A percentile compares a stretch with the other conserved stretches of the same genome.
Evolutionary conservation across 75 land plant species (phyloP).

Genomic region (Cupressus sempervirens): DNA sequence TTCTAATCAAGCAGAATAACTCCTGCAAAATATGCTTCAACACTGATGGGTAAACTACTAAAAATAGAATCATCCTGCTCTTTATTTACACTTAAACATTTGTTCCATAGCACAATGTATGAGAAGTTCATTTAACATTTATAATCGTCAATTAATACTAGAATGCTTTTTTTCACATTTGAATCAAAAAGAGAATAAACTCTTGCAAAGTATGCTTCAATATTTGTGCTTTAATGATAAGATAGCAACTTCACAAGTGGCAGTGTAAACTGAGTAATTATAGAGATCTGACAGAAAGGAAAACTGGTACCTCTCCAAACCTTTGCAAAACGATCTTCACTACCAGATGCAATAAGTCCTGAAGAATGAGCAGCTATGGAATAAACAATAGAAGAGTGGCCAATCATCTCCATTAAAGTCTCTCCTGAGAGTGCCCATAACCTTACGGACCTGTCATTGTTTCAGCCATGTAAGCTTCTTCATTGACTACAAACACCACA

Average conservation of each 20-base stretch:
- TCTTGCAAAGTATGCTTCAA: neutral
- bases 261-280: neutral
- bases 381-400: slow-evolving; percentile 94
- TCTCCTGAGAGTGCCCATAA: slow-evolving; percentile 89
- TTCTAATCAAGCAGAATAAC: neutral
- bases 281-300: neutral
- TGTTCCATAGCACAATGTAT: neutral
- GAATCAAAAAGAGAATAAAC: neutral
- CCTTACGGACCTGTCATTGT: slow-evolving; percentile 58
- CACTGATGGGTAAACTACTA: neutral
- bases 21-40: neutral
- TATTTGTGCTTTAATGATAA: neutral
- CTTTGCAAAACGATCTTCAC: slow-evolving; percentile 92
- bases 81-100: neutral
- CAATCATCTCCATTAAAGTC: slow-evolving; percentile 85
- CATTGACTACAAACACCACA: neutral
- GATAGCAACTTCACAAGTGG: neutral
- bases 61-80: neutral
- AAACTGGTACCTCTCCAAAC: slow-evolving; percentile 80
- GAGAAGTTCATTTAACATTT: neutral
- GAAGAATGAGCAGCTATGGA: slow-evolving; percentile 76
- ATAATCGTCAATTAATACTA: neutral
- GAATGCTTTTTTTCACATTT: neutral
- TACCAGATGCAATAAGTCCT: slow-evolving; percentile 90
- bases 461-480: neutral